These are phyloP conservation scores for Apiospora rasikravindrae DNA, from an alignment of 2,329 filamentous ascomycete species.

Conservation along the genomic window DNA sequence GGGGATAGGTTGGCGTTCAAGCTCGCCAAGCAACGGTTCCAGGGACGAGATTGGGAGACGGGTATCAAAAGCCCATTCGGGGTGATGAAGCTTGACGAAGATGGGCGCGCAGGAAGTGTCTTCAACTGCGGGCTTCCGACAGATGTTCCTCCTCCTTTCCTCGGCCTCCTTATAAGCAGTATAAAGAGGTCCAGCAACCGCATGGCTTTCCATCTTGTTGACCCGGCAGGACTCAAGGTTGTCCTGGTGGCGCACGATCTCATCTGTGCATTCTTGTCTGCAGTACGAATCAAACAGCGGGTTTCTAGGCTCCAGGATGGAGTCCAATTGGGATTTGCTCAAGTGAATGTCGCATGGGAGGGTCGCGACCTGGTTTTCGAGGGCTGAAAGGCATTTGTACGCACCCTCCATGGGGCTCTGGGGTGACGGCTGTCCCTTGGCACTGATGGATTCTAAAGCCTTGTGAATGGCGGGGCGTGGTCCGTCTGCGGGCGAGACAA, in stretches of 20 bases:
- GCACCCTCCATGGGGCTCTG: background rate
- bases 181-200: background rate
- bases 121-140: background rate
- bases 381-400: background rate
- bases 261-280: background rate
- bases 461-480: background rate
- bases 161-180: constrained; percentile 4
- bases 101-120: background rate
- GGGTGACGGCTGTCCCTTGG: background rate
- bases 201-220: background rate
- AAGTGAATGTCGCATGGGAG: constrained; percentile 2
- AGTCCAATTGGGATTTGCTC: background rate
- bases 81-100: background rate
- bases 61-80: background rate
- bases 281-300: background rate
- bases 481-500: background rate
- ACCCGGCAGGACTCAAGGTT: background rate
- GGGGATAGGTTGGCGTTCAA: background rate
- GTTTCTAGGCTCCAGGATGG: constrained; percentile 2
- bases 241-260: background rate
- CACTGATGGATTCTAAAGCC: background rate
- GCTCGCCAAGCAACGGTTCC: constrained; percentile 3
- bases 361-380: background rate
- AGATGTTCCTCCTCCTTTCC: background rate
- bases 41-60: background rate